These are phyloP conservation scores for Pyricularia grisea DNA, from an alignment of 2,329 filamentous ascomycete species.

Conservation along the genomic window DNA sequence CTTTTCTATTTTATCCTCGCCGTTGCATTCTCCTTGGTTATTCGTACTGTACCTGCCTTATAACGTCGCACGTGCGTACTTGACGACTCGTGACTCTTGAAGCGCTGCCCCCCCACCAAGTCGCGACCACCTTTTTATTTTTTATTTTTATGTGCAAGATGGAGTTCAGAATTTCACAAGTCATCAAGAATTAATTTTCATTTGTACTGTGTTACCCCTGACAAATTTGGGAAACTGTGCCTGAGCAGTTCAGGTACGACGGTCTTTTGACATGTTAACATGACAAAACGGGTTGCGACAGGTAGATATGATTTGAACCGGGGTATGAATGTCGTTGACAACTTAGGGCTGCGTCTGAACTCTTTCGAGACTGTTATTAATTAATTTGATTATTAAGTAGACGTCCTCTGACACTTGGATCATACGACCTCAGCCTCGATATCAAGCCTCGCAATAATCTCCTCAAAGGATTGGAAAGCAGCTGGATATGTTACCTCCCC, in stretches of 20 bases:
- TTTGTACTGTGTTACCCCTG: no score
- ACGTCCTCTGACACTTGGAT: neutral
- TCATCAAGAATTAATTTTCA: no score
- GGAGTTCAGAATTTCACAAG: no score
- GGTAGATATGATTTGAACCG: neutral
- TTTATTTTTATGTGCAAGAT: no score
- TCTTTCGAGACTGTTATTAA: neutral
- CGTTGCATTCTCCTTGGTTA: no score
- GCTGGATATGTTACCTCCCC: neutral
- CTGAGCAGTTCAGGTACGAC: no score
- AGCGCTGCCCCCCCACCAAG: neutral
- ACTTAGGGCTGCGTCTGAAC: neutral
- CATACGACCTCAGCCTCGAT: neutral
- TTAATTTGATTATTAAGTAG: neutral
- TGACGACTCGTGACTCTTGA: neutral
- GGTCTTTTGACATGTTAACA: no score
- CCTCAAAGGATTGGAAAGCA: neutral
- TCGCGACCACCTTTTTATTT: neutral
- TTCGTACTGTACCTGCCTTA: no score
- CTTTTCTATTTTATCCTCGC: neutral
- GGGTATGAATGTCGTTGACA: neutral
- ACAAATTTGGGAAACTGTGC: no score
- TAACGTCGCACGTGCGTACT: no score
- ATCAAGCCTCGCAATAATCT: neutral
- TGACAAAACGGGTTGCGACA: neutral